Evolutionary conservation across 2,329 filamentous ascomycete genomes (phyloP).

Genomic region (Corynespora cassiicola): DNA sequence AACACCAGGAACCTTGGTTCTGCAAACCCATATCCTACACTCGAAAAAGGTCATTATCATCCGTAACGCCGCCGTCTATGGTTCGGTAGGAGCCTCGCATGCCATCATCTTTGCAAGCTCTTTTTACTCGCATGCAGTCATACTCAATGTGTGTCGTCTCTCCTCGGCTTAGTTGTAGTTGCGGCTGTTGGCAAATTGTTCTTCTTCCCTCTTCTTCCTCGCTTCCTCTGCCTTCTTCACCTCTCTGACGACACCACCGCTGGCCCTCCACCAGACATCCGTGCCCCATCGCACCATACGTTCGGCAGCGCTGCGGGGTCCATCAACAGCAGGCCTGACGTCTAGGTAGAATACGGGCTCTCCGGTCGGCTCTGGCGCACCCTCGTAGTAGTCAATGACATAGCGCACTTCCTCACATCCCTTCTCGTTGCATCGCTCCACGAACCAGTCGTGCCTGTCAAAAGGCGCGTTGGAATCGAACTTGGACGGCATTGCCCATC

Average conservation of each 20-base stretch:
- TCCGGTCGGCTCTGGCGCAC: slow-evolving; percentile 78
- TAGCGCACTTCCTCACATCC: slow-evolving; percentile 82
- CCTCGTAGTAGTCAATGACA: slow-evolving; percentile 96
- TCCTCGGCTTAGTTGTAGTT: slow-evolving; percentile 29
- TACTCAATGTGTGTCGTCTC: neutral
- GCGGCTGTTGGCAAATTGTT: slow-evolving; percentile 23
- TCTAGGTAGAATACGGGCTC: slow-evolving; percentile 97
- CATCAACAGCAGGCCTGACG: slow-evolving; percentile 85
- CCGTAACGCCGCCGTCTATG: slow-evolving; percentile 11
- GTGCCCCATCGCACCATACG: slow-evolving; percentile 87
- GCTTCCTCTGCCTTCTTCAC: slow-evolving; percentile 41
- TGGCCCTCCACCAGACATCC: slow-evolving; percentile 92
- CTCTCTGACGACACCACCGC: slow-evolving; percentile 70
- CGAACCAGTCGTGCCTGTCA: slow-evolving; percentile 97
- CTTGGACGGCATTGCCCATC: slow-evolving; percentile 77
- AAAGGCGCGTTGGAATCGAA: slow-evolving; percentile 87
- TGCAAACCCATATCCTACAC: slow-evolving; percentile 5
- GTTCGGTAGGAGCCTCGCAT: slow-evolving; percentile 5
- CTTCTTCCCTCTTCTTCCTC: slow-evolving; percentile 37
- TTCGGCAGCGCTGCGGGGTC: slow-evolving; percentile 80
- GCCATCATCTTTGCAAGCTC: neutral
- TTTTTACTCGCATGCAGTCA: neutral
- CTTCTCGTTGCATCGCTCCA: slow-evolving; percentile 74
- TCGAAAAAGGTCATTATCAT: no score
- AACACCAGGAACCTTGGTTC: neutral